A percentile compares a stretch with the other conserved stretches of the same genome.
Conservation (phyloP, 495 filamentous ascomycete species). For the Hypoxylon crocopeplum region DNA sequence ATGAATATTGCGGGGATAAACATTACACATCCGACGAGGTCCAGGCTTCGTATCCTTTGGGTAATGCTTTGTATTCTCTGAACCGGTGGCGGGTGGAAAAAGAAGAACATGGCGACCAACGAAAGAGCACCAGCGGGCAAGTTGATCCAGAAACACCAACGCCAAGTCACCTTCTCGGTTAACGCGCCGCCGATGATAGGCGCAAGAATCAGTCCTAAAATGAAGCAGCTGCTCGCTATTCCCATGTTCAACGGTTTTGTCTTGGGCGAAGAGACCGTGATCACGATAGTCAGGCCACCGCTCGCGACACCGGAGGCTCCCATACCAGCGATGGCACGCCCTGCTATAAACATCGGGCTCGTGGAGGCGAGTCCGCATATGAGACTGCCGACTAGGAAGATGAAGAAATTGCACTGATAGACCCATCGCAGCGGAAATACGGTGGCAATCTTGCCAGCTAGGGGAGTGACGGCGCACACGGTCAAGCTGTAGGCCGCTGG, state of each 20-base stretch:
- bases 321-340: slow-evolving; percentile 54
- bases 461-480: slow-evolving; percentile 20
- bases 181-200: slow-evolving; percentile 44
- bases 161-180: slow-evolving; percentile 39
- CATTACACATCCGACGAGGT: slow-evolving; percentile 32
- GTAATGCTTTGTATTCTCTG: background rate
- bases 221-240: slow-evolving; percentile 31
- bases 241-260: slow-evolving; percentile 14
- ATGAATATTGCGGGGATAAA: slow-evolving; percentile 51
- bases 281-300: slow-evolving; percentile 20
- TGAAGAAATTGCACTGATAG: slow-evolving; percentile 22
- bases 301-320: slow-evolving; percentile 36
- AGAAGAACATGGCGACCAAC: slow-evolving; percentile 40
- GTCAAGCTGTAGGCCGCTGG: slow-evolving; percentile 29
- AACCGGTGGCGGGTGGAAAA: slow-evolving; percentile 38
- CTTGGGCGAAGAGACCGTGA: slow-evolving; percentile 2
- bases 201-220: slow-evolving; percentile 45
- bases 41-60: slow-evolving; percentile 27
- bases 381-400: slow-evolving; percentile 36
- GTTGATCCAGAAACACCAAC: slow-evolving; percentile 59
- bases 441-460: slow-evolving; percentile 23
- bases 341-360: slow-evolving; percentile 50
- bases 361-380: slow-evolving; percentile 53
- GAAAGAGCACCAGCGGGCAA: slow-evolving; percentile 51
- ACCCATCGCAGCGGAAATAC: slow-evolving; percentile 22